Percentiles rank a stretch among this genome's conserved stretches.
Conservation (phyloP, 805 yeast genomes). For the baker's yeast (Saccharomyces cerevisiae) region DNA sequence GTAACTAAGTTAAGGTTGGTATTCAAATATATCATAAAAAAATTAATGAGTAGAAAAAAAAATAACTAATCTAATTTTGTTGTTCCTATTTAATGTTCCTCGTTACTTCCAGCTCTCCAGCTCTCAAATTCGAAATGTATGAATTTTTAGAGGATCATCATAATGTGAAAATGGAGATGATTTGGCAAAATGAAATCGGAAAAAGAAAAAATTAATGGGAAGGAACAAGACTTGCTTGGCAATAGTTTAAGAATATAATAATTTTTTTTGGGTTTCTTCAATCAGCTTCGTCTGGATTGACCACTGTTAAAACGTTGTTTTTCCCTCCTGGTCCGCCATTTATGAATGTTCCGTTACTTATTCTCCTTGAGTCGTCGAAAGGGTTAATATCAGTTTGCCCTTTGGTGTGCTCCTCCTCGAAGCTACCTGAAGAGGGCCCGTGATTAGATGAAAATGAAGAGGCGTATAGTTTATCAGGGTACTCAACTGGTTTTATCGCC, state of each 20-base stretch:
- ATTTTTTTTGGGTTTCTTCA: background rate
- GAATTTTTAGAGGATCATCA: background rate
- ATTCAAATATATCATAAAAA: background rate
- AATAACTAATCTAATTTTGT: background rate
- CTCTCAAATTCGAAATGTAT: background rate
- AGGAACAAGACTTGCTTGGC: background rate
- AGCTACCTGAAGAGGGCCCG: slow-evolving; percentile 8
- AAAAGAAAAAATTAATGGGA: background rate
- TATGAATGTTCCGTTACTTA: slow-evolving; percentile 79
- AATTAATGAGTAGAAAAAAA: background rate
- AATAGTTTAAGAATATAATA: background rate
- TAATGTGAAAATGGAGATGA: background rate
- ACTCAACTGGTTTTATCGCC: slow-evolving; percentile 42
- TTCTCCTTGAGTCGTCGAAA: slow-evolving; percentile 70
- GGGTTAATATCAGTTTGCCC: slow-evolving; percentile 37
- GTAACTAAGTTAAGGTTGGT: background rate
- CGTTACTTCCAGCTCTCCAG: background rate
- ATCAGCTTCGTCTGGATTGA: slow-evolving; percentile 65
- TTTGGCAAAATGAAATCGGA: background rate
- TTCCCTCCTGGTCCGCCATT: slow-evolving; percentile 67
- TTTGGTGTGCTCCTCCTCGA: slow-evolving; percentile 7
- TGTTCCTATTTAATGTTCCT: background rate
- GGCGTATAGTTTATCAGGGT: slow-evolving; percentile 10
- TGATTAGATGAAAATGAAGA: slow-evolving; percentile 8
- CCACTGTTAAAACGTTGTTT: slow-evolving; percentile 66